phyloP scores from a whole-genome alignment of 768 basidiomycete genomes.

The Boletus barrowsii region DNA sequence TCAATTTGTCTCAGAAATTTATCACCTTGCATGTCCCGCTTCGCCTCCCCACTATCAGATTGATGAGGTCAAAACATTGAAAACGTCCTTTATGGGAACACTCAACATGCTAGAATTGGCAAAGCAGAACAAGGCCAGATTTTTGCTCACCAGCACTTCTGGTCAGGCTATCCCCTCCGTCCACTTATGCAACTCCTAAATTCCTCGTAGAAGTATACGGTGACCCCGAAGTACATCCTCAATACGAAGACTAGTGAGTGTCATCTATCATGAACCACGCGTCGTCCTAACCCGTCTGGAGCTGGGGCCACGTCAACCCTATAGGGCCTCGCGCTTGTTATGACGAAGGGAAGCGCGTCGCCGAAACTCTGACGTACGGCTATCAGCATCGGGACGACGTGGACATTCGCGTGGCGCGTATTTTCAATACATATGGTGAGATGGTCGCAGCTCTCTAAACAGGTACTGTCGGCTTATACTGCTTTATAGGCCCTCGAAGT shows the following conservation, averaged over 20 bases:
- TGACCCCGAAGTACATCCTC: constrained; percentile 97
- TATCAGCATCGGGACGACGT: constrained; percentile 94
- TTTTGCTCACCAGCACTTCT: constrained; percentile 93
- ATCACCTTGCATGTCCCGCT: constrained; percentile 97
- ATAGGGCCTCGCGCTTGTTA: constrained; percentile 99
- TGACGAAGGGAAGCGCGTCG: constrained; percentile 98
- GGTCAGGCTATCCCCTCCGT: constrained; percentile 44
- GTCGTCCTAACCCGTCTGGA: constrained; percentile 31
- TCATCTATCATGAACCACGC: neutral
- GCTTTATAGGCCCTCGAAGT: constrained; percentile 59
- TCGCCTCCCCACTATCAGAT: constrained; percentile 98
- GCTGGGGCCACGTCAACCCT: constrained; percentile 98
- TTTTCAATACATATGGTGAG: constrained; percentile 93
- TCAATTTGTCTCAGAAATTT: constrained; percentile 65
- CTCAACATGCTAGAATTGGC: constrained; percentile 98
- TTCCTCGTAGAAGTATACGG: constrained; percentile 83
- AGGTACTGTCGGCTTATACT: neutral
- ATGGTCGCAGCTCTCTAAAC: neutral
- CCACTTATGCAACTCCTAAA: neutral
- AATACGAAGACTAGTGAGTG: constrained; percentile 89
- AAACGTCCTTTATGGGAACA: constrained; percentile 98
- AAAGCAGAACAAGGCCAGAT: constrained; percentile 95
- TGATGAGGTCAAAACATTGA: constrained; percentile 97
- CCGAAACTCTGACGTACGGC: constrained; percentile 96
- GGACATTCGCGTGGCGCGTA: constrained; percentile 94